Base-by-base conservation (phyloP, 176 grass and related monocot species). In the Carex littledalei region DNA sequence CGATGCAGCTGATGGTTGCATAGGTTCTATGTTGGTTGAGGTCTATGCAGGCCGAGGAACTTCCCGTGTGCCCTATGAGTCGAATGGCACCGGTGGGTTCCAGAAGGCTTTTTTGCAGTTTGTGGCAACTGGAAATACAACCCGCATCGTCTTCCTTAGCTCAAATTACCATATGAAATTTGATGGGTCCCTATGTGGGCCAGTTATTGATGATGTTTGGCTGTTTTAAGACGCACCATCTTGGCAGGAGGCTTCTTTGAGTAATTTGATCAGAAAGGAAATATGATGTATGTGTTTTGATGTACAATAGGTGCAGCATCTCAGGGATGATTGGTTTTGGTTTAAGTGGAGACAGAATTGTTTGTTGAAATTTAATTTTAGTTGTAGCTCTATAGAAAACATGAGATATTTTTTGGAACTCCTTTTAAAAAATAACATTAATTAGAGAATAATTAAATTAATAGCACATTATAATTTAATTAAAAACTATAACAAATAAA, bases 101-200 rank as follows among this genome's bases (percentile, higher is more conserved):
- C 90, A 89, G 89, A 85, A 84, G 67, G 93, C 89, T 20, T 56
- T 87, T 57, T 90, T 98, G 9, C 88, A 86, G 39, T 98, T 98
- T 87, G 76, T 86, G 13, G 95, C 95, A 58, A 12, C 64, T 43
- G 32, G 57, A 1, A 53, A 24, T 35, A 81, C 74, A 85, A 94
- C 88, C 16, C 68, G 88, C 34, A 79, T 94, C 55, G 88, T 86
- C 2, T 98, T 98, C 91, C 86, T 90, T 37, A 93, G 95, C 88
- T 89, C 87, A 0, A 88, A 93, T 86, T 98, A 98, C 67, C 92
- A 94, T 78, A 93, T 86, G 88, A 93, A 86, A 79, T 5, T 60
- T n/a, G 95, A 98, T 24, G 95, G 95, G 84, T 85, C 95, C 53
- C 90, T 98, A n/a, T 94, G 95, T 24, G 95, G 95, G 0, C 95